Conservation (phyloP, 1,284 basidiomycete genomes). For the Tilletia caries region DNA sequence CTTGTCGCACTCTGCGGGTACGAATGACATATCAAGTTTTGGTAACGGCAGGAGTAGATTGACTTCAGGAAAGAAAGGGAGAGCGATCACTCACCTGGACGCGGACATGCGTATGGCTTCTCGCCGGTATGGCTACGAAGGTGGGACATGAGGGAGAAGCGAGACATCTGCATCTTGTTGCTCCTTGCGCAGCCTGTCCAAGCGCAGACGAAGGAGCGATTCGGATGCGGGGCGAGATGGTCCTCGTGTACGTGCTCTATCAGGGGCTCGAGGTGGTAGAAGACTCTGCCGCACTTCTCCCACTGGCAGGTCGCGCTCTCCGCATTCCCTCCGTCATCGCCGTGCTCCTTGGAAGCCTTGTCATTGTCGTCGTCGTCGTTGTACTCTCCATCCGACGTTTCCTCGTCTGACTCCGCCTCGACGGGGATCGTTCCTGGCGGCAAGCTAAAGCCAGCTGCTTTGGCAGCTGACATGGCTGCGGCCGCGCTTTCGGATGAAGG, state of each 20-base stretch:
- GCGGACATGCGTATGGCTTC: conserved; percentile 79
- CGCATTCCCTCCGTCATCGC: conserved; percentile 32
- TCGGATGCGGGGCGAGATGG: conserved; percentile 74
- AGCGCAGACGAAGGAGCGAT: conserved; percentile 80
- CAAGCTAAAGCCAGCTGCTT: neutral
- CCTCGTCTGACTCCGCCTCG: conserved; percentile 1
- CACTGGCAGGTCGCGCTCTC: conserved; percentile 62
- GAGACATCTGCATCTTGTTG: conserved; percentile 75
- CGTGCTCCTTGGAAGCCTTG: conserved; percentile 14
- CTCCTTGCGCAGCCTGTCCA: conserved; percentile 76
- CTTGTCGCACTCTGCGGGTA: conserved; percentile 75
- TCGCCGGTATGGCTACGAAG: conserved; percentile 78
- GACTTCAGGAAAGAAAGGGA: no score
- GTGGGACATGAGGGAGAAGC: conserved; percentile 81
- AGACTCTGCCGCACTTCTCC: conserved; percentile 71
- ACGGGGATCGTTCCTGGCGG: neutral
- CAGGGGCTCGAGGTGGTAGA: conserved; percentile 67
- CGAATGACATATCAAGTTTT: no score
- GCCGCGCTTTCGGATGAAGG: neutral
- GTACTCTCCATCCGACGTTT: conserved; percentile 35
- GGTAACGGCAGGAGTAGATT: no score
- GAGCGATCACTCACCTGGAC: conserved; percentile 63
- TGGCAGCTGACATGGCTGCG: conserved; percentile 2
- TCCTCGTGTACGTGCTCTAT: conserved; percentile 72
- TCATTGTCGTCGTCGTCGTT: conserved; percentile 17